Conservation (phyloP, 352 stramenopile genomes). For the Phytophthora foliorum region DNA sequence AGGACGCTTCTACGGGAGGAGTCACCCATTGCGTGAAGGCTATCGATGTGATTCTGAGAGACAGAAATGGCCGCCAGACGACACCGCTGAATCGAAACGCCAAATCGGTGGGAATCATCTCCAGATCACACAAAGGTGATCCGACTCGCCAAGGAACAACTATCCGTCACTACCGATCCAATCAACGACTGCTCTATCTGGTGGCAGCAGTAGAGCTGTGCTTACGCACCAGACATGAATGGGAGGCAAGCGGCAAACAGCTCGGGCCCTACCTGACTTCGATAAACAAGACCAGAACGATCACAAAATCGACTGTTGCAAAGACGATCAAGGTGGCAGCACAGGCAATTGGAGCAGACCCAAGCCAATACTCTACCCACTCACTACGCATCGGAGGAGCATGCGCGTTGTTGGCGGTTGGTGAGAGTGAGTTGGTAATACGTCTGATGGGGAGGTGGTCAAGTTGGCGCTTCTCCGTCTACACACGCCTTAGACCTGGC, state of each 20-base stretch:
- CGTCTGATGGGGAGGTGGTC: constrained; percentile 34
- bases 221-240: background rate
- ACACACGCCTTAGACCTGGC: constrained; percentile 20
- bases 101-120: background rate
- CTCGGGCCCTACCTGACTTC: background rate
- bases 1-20: background rate
- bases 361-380: background rate
- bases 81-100: background rate
- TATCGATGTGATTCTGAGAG: background rate
- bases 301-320: too few species aligned
- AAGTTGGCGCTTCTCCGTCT: constrained; percentile 37
- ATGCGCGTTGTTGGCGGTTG: constrained; percentile 28
- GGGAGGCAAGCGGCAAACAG: background rate
- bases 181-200: background rate
- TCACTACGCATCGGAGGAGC: constrained; percentile 25
- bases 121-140: constrained; percentile 7
- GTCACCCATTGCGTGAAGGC: background rate
- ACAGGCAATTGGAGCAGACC: background rate
- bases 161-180: constrained; percentile 5
- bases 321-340: constrained; percentile 26
- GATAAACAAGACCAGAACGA: constrained; percentile 8
- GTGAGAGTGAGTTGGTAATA: constrained; percentile 34
- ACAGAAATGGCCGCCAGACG: background rate
- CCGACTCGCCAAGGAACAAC: constrained; percentile 10
- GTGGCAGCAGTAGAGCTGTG: constrained; percentile 3